Evolutionary conservation across 768 basidiomycete species (phyloP), one percentile per base, ranked within the genome.

Genomic region (Termitomyces sp.): DNA sequence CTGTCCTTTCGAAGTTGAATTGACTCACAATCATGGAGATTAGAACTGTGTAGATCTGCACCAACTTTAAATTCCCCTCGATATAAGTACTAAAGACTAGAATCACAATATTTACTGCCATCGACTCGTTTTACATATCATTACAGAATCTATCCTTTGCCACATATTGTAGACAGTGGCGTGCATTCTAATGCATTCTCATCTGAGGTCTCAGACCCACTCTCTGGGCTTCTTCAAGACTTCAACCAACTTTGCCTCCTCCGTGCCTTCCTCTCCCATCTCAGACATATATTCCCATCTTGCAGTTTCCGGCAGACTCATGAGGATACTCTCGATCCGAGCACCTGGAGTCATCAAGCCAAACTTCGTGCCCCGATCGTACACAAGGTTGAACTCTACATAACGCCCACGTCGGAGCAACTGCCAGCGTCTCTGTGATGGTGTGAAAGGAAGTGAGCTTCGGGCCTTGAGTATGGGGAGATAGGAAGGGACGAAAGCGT

Each of bases 331-430:
- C 74, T 95, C 93, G 19, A 94, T 87, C 61, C 93, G 76, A 10
- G 91, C 89, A 21, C 90, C 89, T 27, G 91, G 92, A 3, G 89
- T 91, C 73, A 81, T 82, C 58, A 93, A 72, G 7, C 91, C 91
- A 62, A 92, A 95, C 67, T 89, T 93, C 23, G 92, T 94, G 1
- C 92, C 92, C 44, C 92, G 78, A 65, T 94, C 92, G 61, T 87
- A 84, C 11, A 94, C 84, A 59, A 95, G 70, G 69, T 94, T 94
- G 73, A 94, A 99, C 70, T 99, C 96, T 51, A 96, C 96, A 66
- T 98, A 96, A 59, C 95, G 80, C 1, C 95, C 95, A 25, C 95
- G 77, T 41, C 97, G 79, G 27, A 99, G 64, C 54, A 96, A 82
- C 70, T 98, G 96, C 97, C 97, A 99, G 49, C 95, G 79, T 47